Base-by-base conservation (phyloP, 2,329 filamentous ascomycete species). In the Colletotrichum tanaceti region DNA sequence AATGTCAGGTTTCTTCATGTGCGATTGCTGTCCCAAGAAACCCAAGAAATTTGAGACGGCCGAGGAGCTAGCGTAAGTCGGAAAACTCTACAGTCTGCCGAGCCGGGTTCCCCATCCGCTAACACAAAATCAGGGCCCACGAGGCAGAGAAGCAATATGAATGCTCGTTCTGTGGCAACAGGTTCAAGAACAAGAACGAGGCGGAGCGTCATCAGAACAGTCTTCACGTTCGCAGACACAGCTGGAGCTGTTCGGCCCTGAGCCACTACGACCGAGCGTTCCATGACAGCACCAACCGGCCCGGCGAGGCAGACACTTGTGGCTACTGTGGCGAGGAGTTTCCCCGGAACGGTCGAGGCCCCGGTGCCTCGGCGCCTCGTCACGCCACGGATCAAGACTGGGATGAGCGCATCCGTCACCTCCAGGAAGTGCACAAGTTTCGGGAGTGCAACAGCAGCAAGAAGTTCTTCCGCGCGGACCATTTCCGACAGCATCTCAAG, bases 171-270 rank as follows among this genome's bases (percentile, higher is more conserved):
- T 98, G 95, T 79, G 92, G 92, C 49, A 98, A 98, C 77, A 90
- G 95, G 13, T 98, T 98, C 84, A 98, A 98, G 81, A 98, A 98
- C 82, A 98, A 98, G 82, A 98, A 98, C 75, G 96, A 98, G 81
- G 94, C 94, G 2, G 95, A 98, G 79, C 89, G 96, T 39, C 95
- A 98, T 77, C 94, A 97, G 76, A 98, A 98, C 76, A 97, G 94
- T 16, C 87, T 98, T 13, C 95, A 98, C 79, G 87, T 98, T 10
- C 90, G 95, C 41, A 90, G 92, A 28, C 94, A 98, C 81, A 98
- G 94, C 57, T 99, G 96, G 96, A 98, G 95, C 13, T 99, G 96
- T 79, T 94, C 94, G 39, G 93, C 94, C 0, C 87, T 99, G 32
- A 88, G 88, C 13, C 86, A 89, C 68, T 93, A 89, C 75, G 89